Conservation (phyloP, 345 rosid genomes). For the Pelargonium nanum region DNA sequence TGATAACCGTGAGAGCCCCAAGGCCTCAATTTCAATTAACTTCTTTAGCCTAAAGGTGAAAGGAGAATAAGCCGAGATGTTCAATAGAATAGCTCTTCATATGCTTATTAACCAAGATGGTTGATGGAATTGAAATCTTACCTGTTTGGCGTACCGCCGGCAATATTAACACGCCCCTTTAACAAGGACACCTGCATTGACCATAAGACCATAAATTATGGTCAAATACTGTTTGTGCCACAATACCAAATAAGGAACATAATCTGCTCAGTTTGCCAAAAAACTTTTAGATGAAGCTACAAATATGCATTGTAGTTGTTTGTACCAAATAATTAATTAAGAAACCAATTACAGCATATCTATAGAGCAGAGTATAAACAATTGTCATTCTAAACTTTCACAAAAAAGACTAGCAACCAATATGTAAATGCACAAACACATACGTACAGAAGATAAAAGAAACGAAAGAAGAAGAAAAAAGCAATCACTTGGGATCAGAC, state of each 20-base stretch:
- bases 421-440: neutral
- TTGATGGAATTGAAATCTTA: constrained; percentile 12
- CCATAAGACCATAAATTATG: too few species aligned
- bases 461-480: neutral
- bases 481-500: constrained; percentile 16
- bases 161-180: constrained; percentile 69
- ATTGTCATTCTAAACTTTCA: neutral
- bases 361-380: too few species aligned
- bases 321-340: too few species aligned
- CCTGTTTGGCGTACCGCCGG: constrained; percentile 92
- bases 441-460: neutral
- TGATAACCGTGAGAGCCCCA: constrained; percentile 63
- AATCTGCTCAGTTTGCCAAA: too few species aligned
- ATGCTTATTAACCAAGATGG: neutral
- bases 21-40: constrained; percentile 62
- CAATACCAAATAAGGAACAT: too few species aligned
- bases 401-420: too few species aligned
- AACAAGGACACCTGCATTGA: constrained; percentile 49
- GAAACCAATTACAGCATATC: too few species aligned
- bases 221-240: too few species aligned
- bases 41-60: constrained; percentile 50
- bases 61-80: neutral
- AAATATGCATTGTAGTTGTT: too few species aligned
- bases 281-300: too few species aligned
- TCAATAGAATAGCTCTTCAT: neutral